phyloP scores from a whole-genome alignment of 2,329 filamentous ascomycete species.

The Ramularia collo-cygni region DNA sequence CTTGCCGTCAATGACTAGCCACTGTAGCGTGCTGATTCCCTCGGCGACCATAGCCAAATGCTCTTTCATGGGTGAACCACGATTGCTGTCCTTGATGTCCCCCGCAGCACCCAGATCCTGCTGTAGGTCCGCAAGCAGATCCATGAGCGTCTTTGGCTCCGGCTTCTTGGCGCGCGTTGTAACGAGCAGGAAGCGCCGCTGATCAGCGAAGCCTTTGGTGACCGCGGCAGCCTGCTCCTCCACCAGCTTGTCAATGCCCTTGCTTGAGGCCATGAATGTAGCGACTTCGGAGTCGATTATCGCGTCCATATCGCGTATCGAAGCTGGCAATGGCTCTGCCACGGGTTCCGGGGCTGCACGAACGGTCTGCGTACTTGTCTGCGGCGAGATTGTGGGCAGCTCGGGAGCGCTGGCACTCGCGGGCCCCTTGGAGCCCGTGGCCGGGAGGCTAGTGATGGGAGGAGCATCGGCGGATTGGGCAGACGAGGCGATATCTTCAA shows the following conservation, averaged over 20 bases:
- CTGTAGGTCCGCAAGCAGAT: conserved; percentile 81
- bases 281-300: conserved; percentile 68
- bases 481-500: conserved; percentile 93
- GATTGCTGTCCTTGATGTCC: conserved; percentile 74
- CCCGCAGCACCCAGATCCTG: conserved; percentile 71
- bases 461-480: conserved; percentile 47
- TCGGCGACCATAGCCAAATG: conserved; percentile 84
- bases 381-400: conserved; percentile 17
- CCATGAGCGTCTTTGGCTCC: conserved; percentile 63
- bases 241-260: conserved; percentile 60
- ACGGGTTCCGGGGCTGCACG: conserved; percentile 24
- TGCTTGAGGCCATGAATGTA: conserved; percentile 70
- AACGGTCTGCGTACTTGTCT: conserved; percentile 24
- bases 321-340: conserved; percentile 56
- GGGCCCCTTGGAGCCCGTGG: conserved; percentile 11
- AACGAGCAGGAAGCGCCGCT: conserved; percentile 81
- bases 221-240: conserved; percentile 63
- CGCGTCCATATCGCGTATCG: conserved; percentile 81
- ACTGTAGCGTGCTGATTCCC: conserved; percentile 80
- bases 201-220: conserved; percentile 66
- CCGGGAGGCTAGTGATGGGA: conserved; percentile 9
- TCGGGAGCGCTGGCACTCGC: conserved; percentile 30
- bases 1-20: conserved; percentile 78
- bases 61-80: conserved; percentile 66
- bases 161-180: conserved; percentile 91